Conservation (phyloP, 306 rosid genomes). For the Ormosia semicastrata region DNA sequence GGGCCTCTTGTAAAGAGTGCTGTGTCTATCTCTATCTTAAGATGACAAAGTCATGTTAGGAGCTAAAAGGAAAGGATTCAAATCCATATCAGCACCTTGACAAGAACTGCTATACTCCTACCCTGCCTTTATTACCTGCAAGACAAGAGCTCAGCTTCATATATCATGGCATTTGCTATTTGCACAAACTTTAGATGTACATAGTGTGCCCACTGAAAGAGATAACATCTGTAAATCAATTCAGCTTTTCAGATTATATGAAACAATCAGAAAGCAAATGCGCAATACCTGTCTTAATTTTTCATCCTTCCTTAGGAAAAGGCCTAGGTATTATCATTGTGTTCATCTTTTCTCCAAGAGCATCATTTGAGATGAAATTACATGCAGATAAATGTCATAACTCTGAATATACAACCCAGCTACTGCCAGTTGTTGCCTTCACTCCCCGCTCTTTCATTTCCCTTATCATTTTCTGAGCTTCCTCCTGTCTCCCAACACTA, state of each 20-base stretch:
- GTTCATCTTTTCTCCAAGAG: neutral
- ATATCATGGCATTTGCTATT: neutral
- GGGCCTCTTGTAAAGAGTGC: neutral
- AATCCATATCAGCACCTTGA: neutral
- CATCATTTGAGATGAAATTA: neutral
- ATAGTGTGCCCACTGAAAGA: neutral
- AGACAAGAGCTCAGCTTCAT: neutral
- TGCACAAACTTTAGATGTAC: neutral
- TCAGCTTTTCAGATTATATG: neutral
- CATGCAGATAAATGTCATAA: neutral
- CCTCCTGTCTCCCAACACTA: constrained; percentile 67
- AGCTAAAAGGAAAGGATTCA: neutral
- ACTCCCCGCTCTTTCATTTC: constrained; percentile 61
- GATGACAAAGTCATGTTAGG: neutral
- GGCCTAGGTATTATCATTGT: neutral
- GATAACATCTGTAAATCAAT: neutral
- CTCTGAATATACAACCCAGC: constrained; percentile 71
- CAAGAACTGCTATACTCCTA: neutral
- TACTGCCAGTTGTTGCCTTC: constrained; percentile 56
- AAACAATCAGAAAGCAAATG: neutral
- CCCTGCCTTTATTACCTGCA: neutral
- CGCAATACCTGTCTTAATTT: neutral
- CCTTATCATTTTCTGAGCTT: constrained; percentile 54
- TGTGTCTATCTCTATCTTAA: neutral
- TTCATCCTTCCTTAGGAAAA: neutral